A percentile compares a stretch with the other conserved stretches of the same genome.
Evolutionary conservation across 768 basidiomycete species (phyloP).

Genomic region (Termitomyces sp.): DNA sequence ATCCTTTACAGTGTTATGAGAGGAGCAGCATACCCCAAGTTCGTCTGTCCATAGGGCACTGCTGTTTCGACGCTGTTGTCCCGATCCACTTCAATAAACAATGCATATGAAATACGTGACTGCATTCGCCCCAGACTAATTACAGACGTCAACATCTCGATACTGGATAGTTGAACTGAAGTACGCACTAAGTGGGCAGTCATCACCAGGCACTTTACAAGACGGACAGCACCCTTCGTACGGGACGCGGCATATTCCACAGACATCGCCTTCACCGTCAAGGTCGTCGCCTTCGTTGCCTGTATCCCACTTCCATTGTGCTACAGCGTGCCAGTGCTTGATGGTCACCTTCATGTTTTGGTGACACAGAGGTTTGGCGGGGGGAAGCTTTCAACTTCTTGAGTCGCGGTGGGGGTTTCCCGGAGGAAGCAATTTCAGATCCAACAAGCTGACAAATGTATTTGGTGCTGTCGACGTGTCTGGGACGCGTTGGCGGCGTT

Average conservation of each 20-base stretch:
- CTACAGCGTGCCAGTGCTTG: slow-evolving; percentile 85
- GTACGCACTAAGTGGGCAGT: slow-evolving; percentile 81
- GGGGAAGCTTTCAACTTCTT: neutral
- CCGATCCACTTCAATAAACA: slow-evolving; percentile 96
- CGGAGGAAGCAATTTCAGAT: neutral
- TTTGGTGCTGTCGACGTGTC: slow-evolving; percentile 15
- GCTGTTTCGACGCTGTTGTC: slow-evolving; percentile 83
- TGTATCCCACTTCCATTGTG: slow-evolving; percentile 84
- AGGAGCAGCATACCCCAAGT: slow-evolving; percentile 75
- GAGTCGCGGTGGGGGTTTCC: neutral
- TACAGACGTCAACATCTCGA: neutral
- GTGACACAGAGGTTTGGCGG: neutral
- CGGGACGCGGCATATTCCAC: slow-evolving; percentile 87
- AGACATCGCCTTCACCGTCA: slow-evolving; percentile 53
- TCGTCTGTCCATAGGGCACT: slow-evolving; percentile 98
- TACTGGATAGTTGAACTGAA: neutral
- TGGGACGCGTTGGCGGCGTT: neutral
- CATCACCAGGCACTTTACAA: slow-evolving; percentile 96
- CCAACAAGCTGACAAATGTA: slow-evolving; percentile 12
- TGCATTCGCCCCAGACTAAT: slow-evolving; percentile 96
- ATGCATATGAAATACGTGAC: slow-evolving; percentile 98
- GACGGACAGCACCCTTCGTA: slow-evolving; percentile 95
- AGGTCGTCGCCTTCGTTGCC: slow-evolving; percentile 33
- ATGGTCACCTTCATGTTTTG: slow-evolving; percentile 70
- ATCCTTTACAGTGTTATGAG: neutral